Evolutionary conservation across 2,329 filamentous ascomycete genomes (phyloP).

Genomic region (Fusarium tjaetaba): DNA sequence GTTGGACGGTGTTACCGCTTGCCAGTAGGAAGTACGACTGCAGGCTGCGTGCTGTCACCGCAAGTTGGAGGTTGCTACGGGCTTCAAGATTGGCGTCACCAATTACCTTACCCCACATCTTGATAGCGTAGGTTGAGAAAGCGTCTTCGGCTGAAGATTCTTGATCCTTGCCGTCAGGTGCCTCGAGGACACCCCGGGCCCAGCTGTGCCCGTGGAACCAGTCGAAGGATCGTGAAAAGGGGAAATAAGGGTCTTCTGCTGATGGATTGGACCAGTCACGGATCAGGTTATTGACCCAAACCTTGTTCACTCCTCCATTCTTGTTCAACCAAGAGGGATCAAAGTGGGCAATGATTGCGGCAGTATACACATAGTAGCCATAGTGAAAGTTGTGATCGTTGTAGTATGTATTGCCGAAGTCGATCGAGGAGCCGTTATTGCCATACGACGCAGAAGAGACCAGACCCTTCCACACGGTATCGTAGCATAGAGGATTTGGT

Average conservation of each 20-base stretch:
- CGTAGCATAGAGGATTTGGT: background rate
- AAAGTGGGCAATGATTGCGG: background rate
- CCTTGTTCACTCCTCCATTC: background rate
- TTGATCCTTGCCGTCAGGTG: background rate
- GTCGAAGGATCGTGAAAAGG: background rate
- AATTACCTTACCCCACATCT: background rate
- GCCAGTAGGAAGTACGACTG: background rate
- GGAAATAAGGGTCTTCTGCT: background rate
- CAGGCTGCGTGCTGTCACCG: background rate
- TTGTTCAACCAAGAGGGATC: background rate
- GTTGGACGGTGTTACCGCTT: background rate
- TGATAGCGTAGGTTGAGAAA: background rate
- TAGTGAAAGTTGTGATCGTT: background rate
- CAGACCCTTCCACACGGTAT: background rate
- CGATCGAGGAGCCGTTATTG: background rate
- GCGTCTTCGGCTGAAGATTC: background rate
- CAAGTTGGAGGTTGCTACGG: background rate
- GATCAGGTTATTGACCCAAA: background rate
- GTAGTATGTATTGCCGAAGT: background rate
- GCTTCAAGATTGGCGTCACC: background rate
- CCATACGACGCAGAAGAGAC: background rate
- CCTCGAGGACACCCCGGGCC: background rate
- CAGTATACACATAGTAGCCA: background rate
- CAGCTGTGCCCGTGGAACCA: background rate
- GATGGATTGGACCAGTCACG: background rate